A percentile compares a stretch with the other conserved stretches of the same genome.
phyloP scores from a whole-genome alignment of 176 grass and related monocot genomes.

The Oryza meyeriana region DNA sequence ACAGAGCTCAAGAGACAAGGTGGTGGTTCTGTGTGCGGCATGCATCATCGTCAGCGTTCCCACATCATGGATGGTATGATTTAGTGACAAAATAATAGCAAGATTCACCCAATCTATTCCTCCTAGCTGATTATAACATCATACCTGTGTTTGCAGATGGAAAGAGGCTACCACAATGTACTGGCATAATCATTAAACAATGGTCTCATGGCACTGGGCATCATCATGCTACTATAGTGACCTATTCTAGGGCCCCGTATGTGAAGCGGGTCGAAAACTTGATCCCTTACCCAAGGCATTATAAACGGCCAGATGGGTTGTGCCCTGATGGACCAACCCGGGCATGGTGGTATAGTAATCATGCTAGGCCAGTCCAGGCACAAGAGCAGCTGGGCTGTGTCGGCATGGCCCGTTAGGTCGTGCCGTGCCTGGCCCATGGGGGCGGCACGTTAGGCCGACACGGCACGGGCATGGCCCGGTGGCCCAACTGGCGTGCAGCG shows the following conservation, averaged over 20 bases:
- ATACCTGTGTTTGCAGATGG: background rate
- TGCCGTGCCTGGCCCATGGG: no score
- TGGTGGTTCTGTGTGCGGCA: background rate
- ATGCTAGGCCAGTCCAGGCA: no score
- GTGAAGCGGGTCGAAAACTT: background rate
- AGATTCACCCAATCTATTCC: background rate
- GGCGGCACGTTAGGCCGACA: no score
- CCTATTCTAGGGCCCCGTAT: background rate
- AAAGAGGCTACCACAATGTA: background rate
- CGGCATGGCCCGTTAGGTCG: no score
- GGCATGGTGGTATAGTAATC: no score
- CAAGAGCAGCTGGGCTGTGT: no score
- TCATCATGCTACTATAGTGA: background rate
- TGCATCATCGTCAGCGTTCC: background rate
- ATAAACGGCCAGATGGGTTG: no score
- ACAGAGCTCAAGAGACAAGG: background rate
- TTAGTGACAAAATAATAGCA: background rate
- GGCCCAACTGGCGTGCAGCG: no score
- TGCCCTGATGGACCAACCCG: no score
- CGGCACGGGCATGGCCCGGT: no score
- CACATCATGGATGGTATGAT: background rate
- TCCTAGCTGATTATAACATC: no score
- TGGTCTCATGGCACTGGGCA: no score
- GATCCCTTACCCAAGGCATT: conserved; percentile 4
- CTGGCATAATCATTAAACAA: background rate